Base-by-base conservation (phyloP, 495 filamentous ascomycete species). In the Trichoderma erinaceum region DNA sequence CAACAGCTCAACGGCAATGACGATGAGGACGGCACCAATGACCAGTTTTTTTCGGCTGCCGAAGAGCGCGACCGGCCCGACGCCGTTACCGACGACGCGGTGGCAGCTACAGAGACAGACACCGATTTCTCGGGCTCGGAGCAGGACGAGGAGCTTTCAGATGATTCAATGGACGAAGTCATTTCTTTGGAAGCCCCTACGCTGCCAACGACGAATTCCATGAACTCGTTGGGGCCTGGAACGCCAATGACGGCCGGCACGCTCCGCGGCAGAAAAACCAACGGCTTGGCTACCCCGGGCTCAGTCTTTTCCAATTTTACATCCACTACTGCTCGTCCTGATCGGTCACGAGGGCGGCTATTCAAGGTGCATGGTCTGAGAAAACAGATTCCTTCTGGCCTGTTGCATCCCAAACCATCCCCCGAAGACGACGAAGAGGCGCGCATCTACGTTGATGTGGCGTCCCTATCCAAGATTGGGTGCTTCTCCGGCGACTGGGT, bases 401-500 rank as follows among this genome's bases (percentile, higher is more conserved):
- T 95, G 4, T 78, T 99, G 7, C 89, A 97, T 71, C 95, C 95
- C 0, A 90, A 88, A 67, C 94, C 95, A 7, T 78, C 82, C 4
- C 69, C 77, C 27, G 85, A 86, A 25, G 93, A 97, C 65, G 95
- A 98, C 70, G 87, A 92, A 65, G 96, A 98, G 73, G 88, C 90
- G 3, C 86, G 94, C 50, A 81, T 97, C 21, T 98, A 93, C 76
- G 92, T 98, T 10, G 92, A 95, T 70, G 88, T 93, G 38, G 89
- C 85, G 68, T 88, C 91, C 21, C 78, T 99, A 13, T 87, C 90
- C n/a, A 90, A 91, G 68, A 85, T 98, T 50, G 92, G 92, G 35
- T 97, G 93, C 74, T 99, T 99, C 76, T 97, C 94, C 0, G 95
- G 95, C 16, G 95, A 99, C 73, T 99, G 95, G 95, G 92, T 97